Evolutionary conservation across 2,329 filamentous ascomycete genomes (phyloP).

Genomic region (Colletotrichum noveboracense): DNA sequence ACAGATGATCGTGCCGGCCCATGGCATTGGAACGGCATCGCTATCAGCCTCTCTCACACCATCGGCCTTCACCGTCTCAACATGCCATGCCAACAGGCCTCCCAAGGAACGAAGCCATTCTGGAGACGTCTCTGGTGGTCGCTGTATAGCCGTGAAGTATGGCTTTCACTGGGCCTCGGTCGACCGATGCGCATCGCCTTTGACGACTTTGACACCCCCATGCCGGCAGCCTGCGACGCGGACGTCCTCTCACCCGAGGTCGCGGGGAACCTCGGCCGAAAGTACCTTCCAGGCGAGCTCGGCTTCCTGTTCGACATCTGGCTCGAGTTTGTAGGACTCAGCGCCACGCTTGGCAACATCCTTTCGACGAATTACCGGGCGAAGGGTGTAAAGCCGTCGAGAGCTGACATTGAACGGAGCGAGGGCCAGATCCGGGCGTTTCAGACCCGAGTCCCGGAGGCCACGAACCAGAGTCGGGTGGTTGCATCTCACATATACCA

Average conservation of each 20-base stretch:
- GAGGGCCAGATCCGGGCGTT: not conserved
- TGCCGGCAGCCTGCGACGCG: not conserved
- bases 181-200: constrained; percentile 14
- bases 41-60: constrained; percentile 45
- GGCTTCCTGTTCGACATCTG: not conserved
- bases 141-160: not conserved
- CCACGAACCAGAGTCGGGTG: not conserved
- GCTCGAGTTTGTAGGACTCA: not conserved
- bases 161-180: constrained; percentile 14
- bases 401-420: constrained; percentile 1
- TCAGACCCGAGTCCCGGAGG: not conserved
- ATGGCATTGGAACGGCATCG: constrained; percentile 52
- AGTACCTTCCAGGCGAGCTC: not conserved
- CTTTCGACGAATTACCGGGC: not conserved
- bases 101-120: not conserved
- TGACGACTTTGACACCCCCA: constrained; percentile 5
- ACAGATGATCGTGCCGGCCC: constrained; percentile 44
- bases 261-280: not conserved
- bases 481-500: constrained; percentile 11
- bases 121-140: constrained; percentile 18
- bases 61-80: constrained; percentile 43
- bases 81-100: not conserved
- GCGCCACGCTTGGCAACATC: not conserved
- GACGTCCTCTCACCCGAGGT: not conserved
- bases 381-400: not conserved